Percentiles rank a stretch among this genome's conserved stretches.
These are phyloP conservation scores for Nothophoma quercina DNA, from an alignment of 2,329 filamentous ascomycete species.

Conservation along the genomic window DNA sequence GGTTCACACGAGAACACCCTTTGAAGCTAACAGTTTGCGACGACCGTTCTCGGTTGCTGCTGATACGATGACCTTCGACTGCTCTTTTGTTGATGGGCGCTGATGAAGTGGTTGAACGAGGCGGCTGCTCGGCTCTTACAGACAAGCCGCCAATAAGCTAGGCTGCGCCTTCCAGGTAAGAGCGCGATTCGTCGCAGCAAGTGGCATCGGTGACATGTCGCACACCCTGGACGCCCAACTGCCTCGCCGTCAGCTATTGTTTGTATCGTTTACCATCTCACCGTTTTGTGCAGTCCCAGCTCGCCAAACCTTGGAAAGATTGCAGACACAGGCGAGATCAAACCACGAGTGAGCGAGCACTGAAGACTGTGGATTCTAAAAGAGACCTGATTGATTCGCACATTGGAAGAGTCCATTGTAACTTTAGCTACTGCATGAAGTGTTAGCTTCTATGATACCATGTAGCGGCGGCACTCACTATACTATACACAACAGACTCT, in stretches of 20 bases:
- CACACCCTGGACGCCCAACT: neutral
- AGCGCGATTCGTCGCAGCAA: slow-evolving; percentile 19
- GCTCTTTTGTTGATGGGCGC: slow-evolving; percentile 13
- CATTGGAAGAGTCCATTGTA: neutral
- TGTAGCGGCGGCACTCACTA: slow-evolving; percentile 17
- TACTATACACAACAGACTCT: too few relatives aligned
- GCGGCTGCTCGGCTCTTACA: slow-evolving; percentile 20
- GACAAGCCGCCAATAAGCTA: slow-evolving; percentile 25
- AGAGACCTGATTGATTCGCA: neutral
- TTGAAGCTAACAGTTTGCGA: slow-evolving; percentile 5
- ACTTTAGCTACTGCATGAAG: slow-evolving; percentile 28
- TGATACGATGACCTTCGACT: slow-evolving; percentile 2
- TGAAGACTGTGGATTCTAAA: neutral
- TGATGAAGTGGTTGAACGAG: slow-evolving; percentile 8
- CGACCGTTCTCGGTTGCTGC: slow-evolving; percentile 5
- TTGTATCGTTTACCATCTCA: neutral
- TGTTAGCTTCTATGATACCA: slow-evolving; percentile 23
- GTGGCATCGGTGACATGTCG: neutral
- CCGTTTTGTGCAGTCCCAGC: neutral
- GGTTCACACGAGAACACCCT: neutral
- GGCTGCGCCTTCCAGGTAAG: slow-evolving; percentile 19
- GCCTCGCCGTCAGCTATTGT: slow-evolving; percentile 1
- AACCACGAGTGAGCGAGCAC: neutral
- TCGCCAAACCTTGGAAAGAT: neutral
- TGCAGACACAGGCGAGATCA: neutral